These are phyloP conservation scores for Amaranthus tricolor DNA, from an alignment of 179 eudicot species.

Conservation along the genomic window DNA sequence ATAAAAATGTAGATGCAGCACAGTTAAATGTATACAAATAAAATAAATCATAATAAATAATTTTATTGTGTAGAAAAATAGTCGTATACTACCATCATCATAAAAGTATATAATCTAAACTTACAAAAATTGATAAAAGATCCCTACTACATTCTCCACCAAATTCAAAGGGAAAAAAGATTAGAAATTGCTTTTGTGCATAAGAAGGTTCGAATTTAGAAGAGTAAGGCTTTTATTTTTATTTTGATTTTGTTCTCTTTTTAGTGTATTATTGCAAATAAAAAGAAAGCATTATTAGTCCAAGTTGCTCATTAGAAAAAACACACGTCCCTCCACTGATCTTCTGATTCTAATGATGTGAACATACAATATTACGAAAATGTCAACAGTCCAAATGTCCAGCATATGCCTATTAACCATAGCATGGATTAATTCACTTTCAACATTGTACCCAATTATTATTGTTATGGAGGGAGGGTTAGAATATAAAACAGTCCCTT, in stretches of 20 bases:
- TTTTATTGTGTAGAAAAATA: background rate
- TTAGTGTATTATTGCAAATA: background rate
- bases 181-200: slow-evolving; percentile 7
- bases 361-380: too few relatives aligned
- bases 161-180: background rate
- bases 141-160: background rate
- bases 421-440: too few relatives aligned
- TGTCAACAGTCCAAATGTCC: too few relatives aligned
- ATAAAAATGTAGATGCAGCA: too few relatives aligned
- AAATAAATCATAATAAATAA: background rate
- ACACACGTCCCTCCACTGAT: background rate
- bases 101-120: background rate
- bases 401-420: too few relatives aligned
- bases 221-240: background rate
- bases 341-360: background rate
- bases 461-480: too few relatives aligned
- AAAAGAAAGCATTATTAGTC: background rate
- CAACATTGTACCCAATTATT: too few relatives aligned
- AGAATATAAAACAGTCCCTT: too few relatives aligned
- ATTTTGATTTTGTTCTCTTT: too few relatives aligned
- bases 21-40: background rate
- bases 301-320: slow-evolving; percentile 1
- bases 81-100: background rate
- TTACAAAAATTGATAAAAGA: background rate
- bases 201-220: slow-evolving; percentile 17